Percentiles rank a stretch among this genome's conserved stretches.
phyloP scores from a whole-genome alignment of 2,329 filamentous ascomycete species.

The Huntiella decipiens region DNA sequence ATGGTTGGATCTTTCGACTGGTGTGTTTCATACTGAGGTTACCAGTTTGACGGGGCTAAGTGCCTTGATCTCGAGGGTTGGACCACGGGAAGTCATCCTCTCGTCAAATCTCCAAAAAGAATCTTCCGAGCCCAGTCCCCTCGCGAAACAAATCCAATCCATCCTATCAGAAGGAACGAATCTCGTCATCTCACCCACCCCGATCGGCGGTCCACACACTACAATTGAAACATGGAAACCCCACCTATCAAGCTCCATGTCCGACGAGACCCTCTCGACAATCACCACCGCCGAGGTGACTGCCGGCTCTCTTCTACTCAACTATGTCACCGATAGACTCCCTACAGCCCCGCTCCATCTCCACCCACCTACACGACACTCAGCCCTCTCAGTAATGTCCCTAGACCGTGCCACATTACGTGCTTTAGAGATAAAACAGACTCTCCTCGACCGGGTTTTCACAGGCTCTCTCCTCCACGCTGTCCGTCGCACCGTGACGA shows the following conservation, averaged over 20 bases:
- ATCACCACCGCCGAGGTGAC: constrained; percentile 34
- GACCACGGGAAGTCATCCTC: constrained; percentile 68
- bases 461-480: constrained; percentile 78
- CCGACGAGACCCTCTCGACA: too few species aligned
- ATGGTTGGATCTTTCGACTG: constrained; percentile 90
- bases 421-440: constrained; percentile 74
- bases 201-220: not conserved
- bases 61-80: constrained; percentile 67
- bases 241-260: not conserved
- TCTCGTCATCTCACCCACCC: not conserved
- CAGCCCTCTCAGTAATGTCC: constrained; percentile 58
- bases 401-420: constrained; percentile 87
- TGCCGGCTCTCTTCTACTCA: constrained; percentile 63
- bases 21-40: constrained; percentile 74
- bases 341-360: constrained; percentile 63
- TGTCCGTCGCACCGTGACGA: constrained; percentile 77
- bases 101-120: too few species aligned
- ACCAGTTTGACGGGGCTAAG: constrained; percentile 52
- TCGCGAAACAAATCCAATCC: constrained; percentile 19
- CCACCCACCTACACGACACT: constrained; percentile 60
- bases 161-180: not conserved
- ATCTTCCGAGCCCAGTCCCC: constrained; percentile 26
- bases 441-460: constrained; percentile 58
- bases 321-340: constrained; percentile 65
- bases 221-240: not conserved